Evolutionary conservation across 2,329 filamentous ascomycete genomes (phyloP), one percentile per base, ranked within the genome.

Genomic region (Cladophialophora yegresii): DNA sequence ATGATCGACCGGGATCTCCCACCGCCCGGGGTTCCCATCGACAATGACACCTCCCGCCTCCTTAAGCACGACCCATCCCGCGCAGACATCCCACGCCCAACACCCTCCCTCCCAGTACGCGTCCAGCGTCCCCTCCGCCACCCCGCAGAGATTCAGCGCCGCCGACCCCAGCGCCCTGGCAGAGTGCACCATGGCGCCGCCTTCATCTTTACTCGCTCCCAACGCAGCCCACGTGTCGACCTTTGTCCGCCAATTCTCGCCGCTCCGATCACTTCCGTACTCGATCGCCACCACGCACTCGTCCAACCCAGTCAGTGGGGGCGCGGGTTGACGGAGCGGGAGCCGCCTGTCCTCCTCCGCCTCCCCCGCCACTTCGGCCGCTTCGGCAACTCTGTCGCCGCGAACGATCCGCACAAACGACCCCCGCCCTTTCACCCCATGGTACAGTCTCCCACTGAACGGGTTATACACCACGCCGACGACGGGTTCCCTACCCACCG

Each of bases 1-100:
- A 65, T 81, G 84, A 71, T 87, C 85, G 6, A 88, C 74, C 55
- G 72, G 76, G 4, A 83, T 79, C 51, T 83, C 74, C 85, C 84
- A 87, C 13, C 3, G 3, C 0, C 67, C 65, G 3, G 57, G 57
- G 70, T 85, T 86, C 1, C 82, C 84, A 72, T 86, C 85, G 12
- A 83, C 84, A 63, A 88, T 78, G 23, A 82, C 78, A 0, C 86
- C 86, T 0, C 85, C 86, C 1, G 85, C 84, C 73, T 88, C 86
- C 26, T 78, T 79, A 49, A 88, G 70, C 58, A 88, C 82, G 2
- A 85, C 80, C 85, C 85, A 87, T 0, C 82, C 86, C 4, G 85
- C 85, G 71, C 84, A 87, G 9, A 88, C 85, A 77, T 88, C 85
- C 85, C 85, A 88, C 7, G 84, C 84, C 85, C 85, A 88, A 71